phyloP scores from a whole-genome alignment of 768 basidiomycete genomes.

The Lentinus brumalis region DNA sequence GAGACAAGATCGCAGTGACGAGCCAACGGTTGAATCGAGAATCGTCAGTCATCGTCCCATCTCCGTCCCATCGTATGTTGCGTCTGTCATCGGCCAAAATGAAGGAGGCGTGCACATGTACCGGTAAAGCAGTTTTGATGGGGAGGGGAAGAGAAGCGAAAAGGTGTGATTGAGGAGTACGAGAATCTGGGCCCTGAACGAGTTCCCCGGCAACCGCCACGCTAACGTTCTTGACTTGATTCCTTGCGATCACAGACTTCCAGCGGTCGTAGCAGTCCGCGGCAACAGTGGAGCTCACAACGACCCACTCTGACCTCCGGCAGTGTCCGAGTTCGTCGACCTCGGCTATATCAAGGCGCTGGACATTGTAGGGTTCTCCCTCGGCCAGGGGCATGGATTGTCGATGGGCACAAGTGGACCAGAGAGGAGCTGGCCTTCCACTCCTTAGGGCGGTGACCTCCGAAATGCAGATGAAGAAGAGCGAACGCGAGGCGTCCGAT shows the following conservation, averaged over 20 bases:
- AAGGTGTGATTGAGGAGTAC: conserved; percentile 28
- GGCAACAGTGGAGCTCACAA: background rate
- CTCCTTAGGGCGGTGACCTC: background rate
- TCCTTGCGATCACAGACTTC: conserved; percentile 10
- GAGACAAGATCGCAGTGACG: conserved; percentile 37
- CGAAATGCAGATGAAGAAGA: conserved; percentile 4
- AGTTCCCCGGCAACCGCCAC: conserved; percentile 36
- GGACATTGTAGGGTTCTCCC: background rate
- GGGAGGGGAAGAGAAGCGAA: conserved; percentile 50
- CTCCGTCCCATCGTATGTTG: conserved; percentile 43
- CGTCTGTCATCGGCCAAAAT: conserved; percentile 49
- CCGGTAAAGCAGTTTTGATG: conserved; percentile 41
- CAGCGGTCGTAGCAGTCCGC: background rate
- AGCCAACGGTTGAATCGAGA: conserved; percentile 48
- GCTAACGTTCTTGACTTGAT: conserved; percentile 33
- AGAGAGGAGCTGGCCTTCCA: background rate
- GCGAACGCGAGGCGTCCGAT: background rate
- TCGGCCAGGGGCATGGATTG: background rate
- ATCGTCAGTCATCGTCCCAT: conserved; percentile 30
- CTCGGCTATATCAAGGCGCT: background rate
- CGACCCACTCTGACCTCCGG: background rate
- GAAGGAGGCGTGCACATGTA: conserved; percentile 50
- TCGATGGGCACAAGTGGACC: background rate
- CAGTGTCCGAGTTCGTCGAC: background rate
- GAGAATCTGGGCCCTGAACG: conserved; percentile 8